Base-by-base conservation (phyloP, 2,329 filamentous ascomycete genomes). In the Dactylellina parvicollis region DNA sequence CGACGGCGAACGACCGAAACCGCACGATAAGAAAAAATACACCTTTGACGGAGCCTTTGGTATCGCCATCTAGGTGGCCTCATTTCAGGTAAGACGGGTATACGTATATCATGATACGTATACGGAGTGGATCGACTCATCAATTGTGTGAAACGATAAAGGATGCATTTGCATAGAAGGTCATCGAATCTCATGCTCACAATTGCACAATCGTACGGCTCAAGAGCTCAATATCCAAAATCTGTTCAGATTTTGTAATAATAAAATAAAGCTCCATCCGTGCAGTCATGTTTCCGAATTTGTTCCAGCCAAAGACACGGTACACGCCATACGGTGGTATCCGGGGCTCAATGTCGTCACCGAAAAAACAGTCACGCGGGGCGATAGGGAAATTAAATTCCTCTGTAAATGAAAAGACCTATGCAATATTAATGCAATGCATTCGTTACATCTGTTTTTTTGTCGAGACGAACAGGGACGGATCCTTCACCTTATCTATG, bases 401-500 rank as follows among this genome's bases (percentile, higher is more conserved):
- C n/a, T n/a, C n/a, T n/a, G n/a, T n/a, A n/a, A n/a, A n/a, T n/a
- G n/a, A n/a, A n/a, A n/a, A n/a, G n/a, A n/a, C n/a, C n/a, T 32
- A 12, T 32, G 30, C 30, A 20, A 10, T 34, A 54, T 14, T 14
- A n/a, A 34, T 54, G 5, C n/a, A n/a, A 32, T 54, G 49, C 30
- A 18, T 28, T 46, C 16, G 24, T n/a, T 24, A 28, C 22, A 47
- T 32, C 30, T 12, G 30, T 12, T 12, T 32, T 32, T 32, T 32
- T 32, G 5, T 38, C 10, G 4, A 14, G 4, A 5, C 34, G 12
- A 14, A 14, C 12, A 5, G 28, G 22, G 7, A 18, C 44, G 12
- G 62, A 67, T 67, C 62, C 62, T 67, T 67, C 62, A 67, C 62
- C 10, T 38, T 18, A 28, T 26, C 14, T 1, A 12, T 22, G 18